phyloP scores from a whole-genome alignment of 2,329 filamentous ascomycete species.

The Hypoxylon sp. region DNA sequence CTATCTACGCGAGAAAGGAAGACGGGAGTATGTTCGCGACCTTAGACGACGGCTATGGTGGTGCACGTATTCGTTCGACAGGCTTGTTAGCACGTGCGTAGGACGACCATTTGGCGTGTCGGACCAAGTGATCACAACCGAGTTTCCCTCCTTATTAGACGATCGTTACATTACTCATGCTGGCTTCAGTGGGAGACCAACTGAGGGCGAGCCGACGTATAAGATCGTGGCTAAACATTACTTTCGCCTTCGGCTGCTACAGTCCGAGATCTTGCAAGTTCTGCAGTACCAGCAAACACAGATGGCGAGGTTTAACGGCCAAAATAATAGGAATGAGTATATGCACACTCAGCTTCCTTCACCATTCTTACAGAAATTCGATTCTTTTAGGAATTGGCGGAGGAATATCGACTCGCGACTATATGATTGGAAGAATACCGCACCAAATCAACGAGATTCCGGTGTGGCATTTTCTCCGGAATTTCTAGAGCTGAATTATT shows the following conservation, averaged over 20 bases:
- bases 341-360: constrained; percentile 85
- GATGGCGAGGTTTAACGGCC: constrained; percentile 74
- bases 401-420: constrained; percentile 86
- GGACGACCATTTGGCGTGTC: constrained; percentile 93
- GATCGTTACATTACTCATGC: constrained; percentile 86
- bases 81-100: constrained; percentile 94
- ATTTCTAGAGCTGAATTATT: constrained; percentile 95
- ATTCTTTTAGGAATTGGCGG: constrained; percentile 89
- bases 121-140: constrained; percentile 96
- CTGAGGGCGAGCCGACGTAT: constrained; percentile 77
- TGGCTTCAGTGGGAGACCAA: constrained; percentile 74
- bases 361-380: constrained; percentile 85
- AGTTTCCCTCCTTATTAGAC: constrained; percentile 89
- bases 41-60: constrained; percentile 91
- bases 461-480: constrained; percentile 91
- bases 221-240: constrained; percentile 94
- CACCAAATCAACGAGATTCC: constrained; percentile 81
- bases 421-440: constrained; percentile 86
- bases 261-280: constrained; percentile 95
- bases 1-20: constrained; percentile 67
- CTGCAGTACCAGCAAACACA: constrained; percentile 92
- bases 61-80: constrained; percentile 95
- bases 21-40: constrained; percentile 86
- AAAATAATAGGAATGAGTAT: constrained; percentile 74
- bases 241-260: constrained; percentile 85